Conservation (phyloP, 106 monocot genomes). For the Dioscorea zingiberensis region DNA sequence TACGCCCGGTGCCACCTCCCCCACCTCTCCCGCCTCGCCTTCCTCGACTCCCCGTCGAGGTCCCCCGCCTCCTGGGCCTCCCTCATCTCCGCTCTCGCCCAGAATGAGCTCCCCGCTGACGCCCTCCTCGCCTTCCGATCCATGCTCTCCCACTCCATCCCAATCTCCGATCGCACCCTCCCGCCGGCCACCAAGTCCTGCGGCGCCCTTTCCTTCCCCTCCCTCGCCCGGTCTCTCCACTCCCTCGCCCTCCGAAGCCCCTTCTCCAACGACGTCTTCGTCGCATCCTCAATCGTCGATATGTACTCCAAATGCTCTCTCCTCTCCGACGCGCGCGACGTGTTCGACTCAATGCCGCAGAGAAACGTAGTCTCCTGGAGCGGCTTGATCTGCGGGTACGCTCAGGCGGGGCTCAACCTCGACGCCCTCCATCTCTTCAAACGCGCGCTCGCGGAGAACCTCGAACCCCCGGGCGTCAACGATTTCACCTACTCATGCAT, state of each 20-base stretch:
- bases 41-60: conserved; percentile 29
- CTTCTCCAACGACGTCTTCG: conserved; percentile 33
- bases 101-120: conserved; percentile 41
- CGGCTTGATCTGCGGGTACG: conserved; percentile 55
- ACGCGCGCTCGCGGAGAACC: conserved; percentile 14
- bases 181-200: conserved; percentile 54
- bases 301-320: conserved; percentile 52
- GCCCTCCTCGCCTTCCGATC: conserved; percentile 39
- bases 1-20: conserved; percentile 58
- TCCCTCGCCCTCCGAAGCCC: conserved; percentile 30
- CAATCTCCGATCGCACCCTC: conserved; percentile 43
- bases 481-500: conserved; percentile 64
- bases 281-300: conserved; percentile 50
- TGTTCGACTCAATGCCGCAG: conserved; percentile 65
- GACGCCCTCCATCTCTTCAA: conserved; percentile 41
- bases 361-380: conserved; percentile 68
- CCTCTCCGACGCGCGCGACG: conserved; percentile 19
- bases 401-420: conserved; percentile 23
- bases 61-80: conserved; percentile 50
- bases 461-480: no score
- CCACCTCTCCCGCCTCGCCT: conserved; percentile 58
- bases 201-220: conserved; percentile 24
- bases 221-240: conserved; percentile 31
- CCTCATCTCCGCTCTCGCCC: conserved; percentile 55
- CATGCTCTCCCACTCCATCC: conserved; percentile 30